Base-by-base conservation (phyloP, 75 land plant genomes). In the Adiantum capillusveneris region DNA sequence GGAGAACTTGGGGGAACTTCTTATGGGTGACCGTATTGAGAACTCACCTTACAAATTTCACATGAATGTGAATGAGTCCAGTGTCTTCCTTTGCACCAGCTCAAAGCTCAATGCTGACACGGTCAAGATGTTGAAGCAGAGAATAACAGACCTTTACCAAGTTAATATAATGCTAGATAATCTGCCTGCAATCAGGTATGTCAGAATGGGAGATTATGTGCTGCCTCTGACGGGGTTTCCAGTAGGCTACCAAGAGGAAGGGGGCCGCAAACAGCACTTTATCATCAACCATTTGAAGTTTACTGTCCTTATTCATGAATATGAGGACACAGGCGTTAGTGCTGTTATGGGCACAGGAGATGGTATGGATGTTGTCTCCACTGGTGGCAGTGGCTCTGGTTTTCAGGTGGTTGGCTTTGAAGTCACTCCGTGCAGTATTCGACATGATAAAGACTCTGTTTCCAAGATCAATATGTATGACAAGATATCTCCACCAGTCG, bases 1-100 rank as follows among this genome's bases (percentile, higher is more conserved):
- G 0, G 83, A 82, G 66, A 82, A 79, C 64, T 79, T 82, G 9
- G 83, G 85, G 25, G 83, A 82, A 75, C 68, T 82, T 11, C 69
- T 82, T 49, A 82, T 82, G 83, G 85, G 85, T 0, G 85, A 82
- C 48, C 66, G 77, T 46, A 80, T 82, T 27, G 83, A 82, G 75
- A 74, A 60, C 60, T 82, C 85, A 6, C 83, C 83, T 29, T 82
- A 82, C 45, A 41, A 62, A 53, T 82, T 75, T 55, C 37, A 67
- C 44, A 79, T 80, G 83, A 67, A 46, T 29, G 41, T 25, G 25
- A 62, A 80, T 42, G 71, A 75, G 25, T 34, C 60, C 16, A 68
- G 67, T n/a, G 56, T 80, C 50, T 66, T 70, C 39, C 44, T 80
- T 29, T 82, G 85, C 65, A 60, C 50, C 1, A 42, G 60, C 31